A percentile compares a stretch with the other conserved stretches of the same genome.
These are phyloP conservation scores for Arthroderma sp. DNA, from an alignment of 2,329 filamentous ascomycete species.

Conservation along the genomic window DNA sequence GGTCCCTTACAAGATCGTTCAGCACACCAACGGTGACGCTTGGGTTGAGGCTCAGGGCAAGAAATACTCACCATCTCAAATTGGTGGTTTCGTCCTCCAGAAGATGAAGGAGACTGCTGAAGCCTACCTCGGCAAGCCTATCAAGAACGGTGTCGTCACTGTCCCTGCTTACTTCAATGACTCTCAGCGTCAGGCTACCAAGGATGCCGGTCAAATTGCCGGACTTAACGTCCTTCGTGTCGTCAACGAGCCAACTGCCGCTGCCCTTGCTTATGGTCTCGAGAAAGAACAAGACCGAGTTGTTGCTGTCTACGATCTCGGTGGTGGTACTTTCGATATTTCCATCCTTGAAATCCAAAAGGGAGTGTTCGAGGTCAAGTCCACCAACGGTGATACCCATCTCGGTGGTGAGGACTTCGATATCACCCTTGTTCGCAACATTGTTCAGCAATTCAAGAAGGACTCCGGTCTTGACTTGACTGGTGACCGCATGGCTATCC, in stretches of 20 bases:
- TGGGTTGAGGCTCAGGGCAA: constrained; percentile 89
- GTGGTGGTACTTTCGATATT: constrained; percentile 98
- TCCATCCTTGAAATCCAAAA: constrained; percentile 94
- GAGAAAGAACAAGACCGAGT: constrained; percentile 86
- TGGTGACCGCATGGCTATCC: constrained; percentile 91
- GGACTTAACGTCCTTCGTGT: constrained; percentile 95
- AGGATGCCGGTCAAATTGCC: constrained; percentile 92
- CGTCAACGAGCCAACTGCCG: constrained; percentile 94
- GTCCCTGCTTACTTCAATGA: constrained; percentile 99
- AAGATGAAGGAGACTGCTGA: constrained; percentile 99
- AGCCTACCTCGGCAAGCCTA: constrained; percentile 73
- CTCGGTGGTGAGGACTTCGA: constrained; percentile 98
- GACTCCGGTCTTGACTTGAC: constrained; percentile 84
- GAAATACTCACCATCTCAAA: constrained; percentile 96
- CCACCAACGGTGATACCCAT: constrained; percentile 97
- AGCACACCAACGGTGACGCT: constrained; percentile 91
- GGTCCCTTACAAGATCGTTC: constrained; percentile 96
- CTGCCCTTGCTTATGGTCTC: constrained; percentile 86
- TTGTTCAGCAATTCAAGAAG: constrained; percentile 94
- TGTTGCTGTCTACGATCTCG: constrained; percentile 93
- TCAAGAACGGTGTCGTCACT: constrained; percentile 95
- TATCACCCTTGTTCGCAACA: constrained; percentile 82
- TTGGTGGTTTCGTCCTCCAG: constrained; percentile 88
- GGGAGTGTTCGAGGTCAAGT: constrained; percentile 98
- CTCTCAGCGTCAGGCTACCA: constrained; percentile 92